phyloP scores from a whole-genome alignment of 2,329 filamentous ascomycete species.

The Magnaporthales sp. region DNA sequence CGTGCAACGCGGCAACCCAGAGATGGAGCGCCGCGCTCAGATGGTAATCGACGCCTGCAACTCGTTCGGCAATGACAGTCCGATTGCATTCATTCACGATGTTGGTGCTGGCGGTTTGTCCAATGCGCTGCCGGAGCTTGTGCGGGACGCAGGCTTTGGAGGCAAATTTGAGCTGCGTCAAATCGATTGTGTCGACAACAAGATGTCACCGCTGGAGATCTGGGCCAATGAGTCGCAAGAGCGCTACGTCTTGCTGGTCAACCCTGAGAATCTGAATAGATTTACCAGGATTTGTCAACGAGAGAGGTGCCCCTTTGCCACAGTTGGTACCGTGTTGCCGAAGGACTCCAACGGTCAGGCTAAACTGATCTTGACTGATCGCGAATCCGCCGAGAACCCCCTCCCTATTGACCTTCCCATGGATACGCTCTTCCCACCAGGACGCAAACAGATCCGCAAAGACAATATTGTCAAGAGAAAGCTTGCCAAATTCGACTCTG shows the following conservation, averaged over 20 bases:
- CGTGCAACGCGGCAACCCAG: slow-evolving; percentile 93
- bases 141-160: slow-evolving; percentile 84
- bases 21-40: slow-evolving; percentile 90
- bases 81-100: slow-evolving; percentile 95
- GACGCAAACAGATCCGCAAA: slow-evolving; percentile 68
- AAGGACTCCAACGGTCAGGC: slow-evolving; percentile 54
- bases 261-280: slow-evolving; percentile 68
- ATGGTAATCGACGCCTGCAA: slow-evolving; percentile 97
- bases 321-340: slow-evolving; percentile 70
- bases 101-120: slow-evolving; percentile 81
- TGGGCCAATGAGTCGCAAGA: slow-evolving; percentile 98
- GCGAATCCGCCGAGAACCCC: slow-evolving; percentile 65
- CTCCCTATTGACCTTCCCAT: slow-evolving; percentile 84
- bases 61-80: slow-evolving; percentile 73
- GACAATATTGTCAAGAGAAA: slow-evolving; percentile 62
- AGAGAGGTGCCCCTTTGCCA: slow-evolving; percentile 86
- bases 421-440: slow-evolving; percentile 79
- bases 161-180: slow-evolving; percentile 92
- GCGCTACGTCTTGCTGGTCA: slow-evolving; percentile 86
- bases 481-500: slow-evolving; percentile 64
- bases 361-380: slow-evolving; percentile 71
- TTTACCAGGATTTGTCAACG: slow-evolving; percentile 64
- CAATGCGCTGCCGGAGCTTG: slow-evolving; percentile 76
- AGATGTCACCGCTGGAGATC: slow-evolving; percentile 93
- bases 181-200: slow-evolving; percentile 78